phyloP scores from a whole-genome alignment of 164 flowering plant genomes.

The Tetracentron sinense region DNA sequence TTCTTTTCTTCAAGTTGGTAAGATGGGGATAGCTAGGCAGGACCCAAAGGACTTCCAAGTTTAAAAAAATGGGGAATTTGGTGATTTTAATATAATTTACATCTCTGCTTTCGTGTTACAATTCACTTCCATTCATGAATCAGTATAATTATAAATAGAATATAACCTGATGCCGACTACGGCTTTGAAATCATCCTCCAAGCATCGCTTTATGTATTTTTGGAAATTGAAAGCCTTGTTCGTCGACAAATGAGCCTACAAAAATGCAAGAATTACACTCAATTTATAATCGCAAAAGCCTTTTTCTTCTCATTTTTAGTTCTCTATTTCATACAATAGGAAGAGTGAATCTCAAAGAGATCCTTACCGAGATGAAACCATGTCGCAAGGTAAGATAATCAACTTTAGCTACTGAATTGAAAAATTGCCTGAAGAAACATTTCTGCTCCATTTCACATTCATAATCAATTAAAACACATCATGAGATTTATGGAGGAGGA shows the following conservation, averaged over 20 bases:
- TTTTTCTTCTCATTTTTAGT: background rate
- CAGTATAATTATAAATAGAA: background rate
- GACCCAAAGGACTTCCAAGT: too few species aligned
- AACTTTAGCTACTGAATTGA: constrained; percentile 57
- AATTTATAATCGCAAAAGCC: background rate
- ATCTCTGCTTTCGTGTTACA: too few species aligned
- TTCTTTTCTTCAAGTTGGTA: too few species aligned
- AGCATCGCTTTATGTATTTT: constrained; percentile 52
- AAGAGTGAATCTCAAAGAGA: background rate
- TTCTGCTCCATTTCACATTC: constrained; percentile 31
- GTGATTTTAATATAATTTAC: too few species aligned
- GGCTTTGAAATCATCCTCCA: constrained; percentile 68
- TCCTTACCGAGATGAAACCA: constrained; percentile 58
- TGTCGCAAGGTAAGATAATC: constrained; percentile 76
- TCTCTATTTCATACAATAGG: background rate
- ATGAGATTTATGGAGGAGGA: too few species aligned
- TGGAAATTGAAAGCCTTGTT: constrained; percentile 53
- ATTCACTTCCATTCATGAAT: too few species aligned
- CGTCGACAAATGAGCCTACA: constrained; percentile 50
- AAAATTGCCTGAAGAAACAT: constrained; percentile 74
- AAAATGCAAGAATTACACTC: background rate
- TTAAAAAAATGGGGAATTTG: too few species aligned
- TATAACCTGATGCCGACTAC: constrained; percentile 62
- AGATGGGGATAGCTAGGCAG: too few species aligned
- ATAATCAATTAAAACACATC: background rate